Evolutionary conservation across 192 early-diverging fungal genomes (phyloP), one percentile per base, ranked within the genome.

Genomic region (Backusella mclennaniae): DNA sequence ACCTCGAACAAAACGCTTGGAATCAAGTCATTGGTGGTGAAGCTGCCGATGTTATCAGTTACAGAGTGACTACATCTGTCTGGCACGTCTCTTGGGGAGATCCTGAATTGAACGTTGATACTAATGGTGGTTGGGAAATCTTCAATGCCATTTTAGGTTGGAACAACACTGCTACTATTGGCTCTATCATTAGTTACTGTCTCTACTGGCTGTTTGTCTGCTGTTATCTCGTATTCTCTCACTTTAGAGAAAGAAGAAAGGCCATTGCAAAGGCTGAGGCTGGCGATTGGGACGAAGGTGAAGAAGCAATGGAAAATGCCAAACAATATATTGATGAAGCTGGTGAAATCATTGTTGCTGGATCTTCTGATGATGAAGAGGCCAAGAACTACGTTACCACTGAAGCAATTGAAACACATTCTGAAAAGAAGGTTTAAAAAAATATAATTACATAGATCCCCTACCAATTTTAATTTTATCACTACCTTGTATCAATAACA

Each of bases 71-170:
- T 12, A 83, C 81, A 52, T 74, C 67, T 23, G 76, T 81, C 21
- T 81, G 82, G 82, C 78, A 80, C 26, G 71, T 77, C 4, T 66
- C 71, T 59, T 83, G 82, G 78, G 78, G 82, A 66, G 86, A 94
- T 44, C 86, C 90, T 12, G 84, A 87, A n/a, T 69, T 66, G n/a
- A 74, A 81, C n/a, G 75, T 73, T 5, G 88, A 88, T 46, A 79
- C 73, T 26, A 75, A 68, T 17, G 83, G 84, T 53, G 93, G 91
- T 44, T 96, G 90, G 90, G 78, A 83, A 33, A 88, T 98, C 70
- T 90, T 94, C 73, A 89, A 91, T 69, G 87, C 92, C 21, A 76
- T 94, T 29, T 41, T 81, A 7, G 95, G 95, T 4, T 96, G 95
- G 93, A 88, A 83, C 76, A 91, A 91, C 68, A 84, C 89, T 46